phyloP scores from a whole-genome alignment of 768 basidiomycete species.

The Trametes elegans region DNA sequence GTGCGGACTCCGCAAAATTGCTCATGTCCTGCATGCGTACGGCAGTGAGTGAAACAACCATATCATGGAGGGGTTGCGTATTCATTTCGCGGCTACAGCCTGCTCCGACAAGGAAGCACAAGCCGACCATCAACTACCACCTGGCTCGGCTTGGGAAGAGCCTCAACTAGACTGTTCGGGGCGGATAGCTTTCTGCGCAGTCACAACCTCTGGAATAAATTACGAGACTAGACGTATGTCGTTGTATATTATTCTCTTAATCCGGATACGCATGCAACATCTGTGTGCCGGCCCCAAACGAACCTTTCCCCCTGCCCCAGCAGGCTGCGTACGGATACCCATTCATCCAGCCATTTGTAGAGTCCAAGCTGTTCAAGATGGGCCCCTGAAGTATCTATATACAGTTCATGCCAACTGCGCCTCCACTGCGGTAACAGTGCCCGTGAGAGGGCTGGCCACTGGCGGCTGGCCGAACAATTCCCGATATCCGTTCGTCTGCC shows the following conservation, averaged over 20 bases:
- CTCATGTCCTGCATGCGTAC: constrained; percentile 85
- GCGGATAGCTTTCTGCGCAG: too few species aligned
- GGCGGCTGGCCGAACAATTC: too few species aligned
- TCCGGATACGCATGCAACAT: not conserved
- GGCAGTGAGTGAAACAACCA: constrained; percentile 51
- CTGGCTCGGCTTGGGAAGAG: constrained; percentile 76
- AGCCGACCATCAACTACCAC: constrained; percentile 87
- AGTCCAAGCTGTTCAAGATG: too few species aligned
- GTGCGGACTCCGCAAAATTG: constrained; percentile 55
- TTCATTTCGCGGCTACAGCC: constrained; percentile 43
- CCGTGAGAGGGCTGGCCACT: too few species aligned
- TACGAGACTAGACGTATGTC: constrained; percentile 3
- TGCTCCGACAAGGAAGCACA: constrained; percentile 61
- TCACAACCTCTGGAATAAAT: not conserved
- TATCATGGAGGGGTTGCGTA: not conserved
- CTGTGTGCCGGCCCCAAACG: too few species aligned
- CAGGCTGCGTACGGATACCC: too few species aligned
- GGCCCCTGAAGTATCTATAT: too few species aligned
- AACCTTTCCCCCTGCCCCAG: too few species aligned
- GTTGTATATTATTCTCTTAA: constrained; percentile 1
- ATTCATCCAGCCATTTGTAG: too few species aligned
- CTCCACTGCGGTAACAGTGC: too few species aligned
- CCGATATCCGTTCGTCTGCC: too few species aligned
- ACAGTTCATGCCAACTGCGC: too few species aligned
- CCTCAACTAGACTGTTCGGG: constrained; percentile 52